Base-by-base conservation (phyloP, 345 rosid genomes). In the Lepidium sativum region DNA sequence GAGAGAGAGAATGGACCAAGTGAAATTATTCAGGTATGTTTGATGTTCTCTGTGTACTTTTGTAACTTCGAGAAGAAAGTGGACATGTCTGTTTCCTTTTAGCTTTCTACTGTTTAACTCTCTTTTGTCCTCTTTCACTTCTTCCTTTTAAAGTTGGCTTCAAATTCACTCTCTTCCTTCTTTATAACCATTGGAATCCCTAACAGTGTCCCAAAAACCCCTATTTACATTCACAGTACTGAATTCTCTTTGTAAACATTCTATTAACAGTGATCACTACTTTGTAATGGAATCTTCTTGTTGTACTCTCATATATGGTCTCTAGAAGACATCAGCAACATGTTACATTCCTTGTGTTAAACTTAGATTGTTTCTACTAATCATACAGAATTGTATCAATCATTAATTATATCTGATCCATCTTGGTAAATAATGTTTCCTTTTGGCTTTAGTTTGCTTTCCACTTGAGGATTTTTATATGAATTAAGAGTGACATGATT, bases 1-100 rank as follows among this genome's bases (percentile, higher is more conserved):
- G 32, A 31, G n/a, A n/a, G 13, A 13, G 60, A 65, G 65, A 50
- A 71, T 58, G 67, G 72, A 53, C 61, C 55, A 14, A 43, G 63
- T 49, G 67, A 65, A 32, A 27, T 12, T 42, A 53, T 65, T 60
- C 72, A 66, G 77, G 77, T 73, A 73, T 66, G 68, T 73, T 60
- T 66, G 29, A 73, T 73, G 72, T 73, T 66, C n/a, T 72, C 56
- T 72, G 50, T 58, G 43, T 72, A 51, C 71, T 50, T 71, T 64
- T 64, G 65, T 40, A 57, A 49, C 65, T 64, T 49, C 18, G 47
- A 63, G 60, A 64, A 5, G 75, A 58, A 57, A 64, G 60, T 65
- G 76, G 76, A 15, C 67, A 58, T 72, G 18, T 43, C 67, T 72
- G 71, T 72, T 65, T 27, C 52, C 68, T 66, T 72, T 60, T 66